phyloP scores from a whole-genome alignment of 176 grass and related monocot genomes.

The Ensete ventricosum region DNA sequence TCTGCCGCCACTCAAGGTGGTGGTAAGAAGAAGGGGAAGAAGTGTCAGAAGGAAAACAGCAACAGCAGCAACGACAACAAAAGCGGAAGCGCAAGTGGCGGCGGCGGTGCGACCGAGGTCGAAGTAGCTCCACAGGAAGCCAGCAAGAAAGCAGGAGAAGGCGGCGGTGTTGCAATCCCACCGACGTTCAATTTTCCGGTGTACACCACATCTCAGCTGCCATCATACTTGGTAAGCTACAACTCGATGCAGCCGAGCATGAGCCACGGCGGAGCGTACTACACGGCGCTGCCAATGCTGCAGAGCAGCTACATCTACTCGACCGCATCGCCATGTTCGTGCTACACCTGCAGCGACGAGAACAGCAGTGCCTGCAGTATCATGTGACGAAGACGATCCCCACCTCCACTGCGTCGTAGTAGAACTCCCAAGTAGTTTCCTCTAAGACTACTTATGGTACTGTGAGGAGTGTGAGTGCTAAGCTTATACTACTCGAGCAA shows the following conservation, averaged over 20 bases:
- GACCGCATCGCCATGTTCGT: conserved; percentile 49
- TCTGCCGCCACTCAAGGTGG: conserved; percentile 25
- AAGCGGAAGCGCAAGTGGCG: conserved; percentile 15
- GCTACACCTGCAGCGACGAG: conserved; percentile 95
- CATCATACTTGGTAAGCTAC: conserved; percentile 67
- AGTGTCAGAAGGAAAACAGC: conserved; percentile 28
- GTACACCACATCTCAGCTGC: conserved; percentile 27
- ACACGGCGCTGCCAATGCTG: conserved; percentile 30
- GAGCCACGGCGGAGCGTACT: conserved; percentile 35
- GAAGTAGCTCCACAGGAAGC: background rate
- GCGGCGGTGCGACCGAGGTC: background rate
- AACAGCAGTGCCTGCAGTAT: conserved; percentile 76
- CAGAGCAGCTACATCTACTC: conserved; percentile 52
- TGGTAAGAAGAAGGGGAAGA: conserved; percentile 54
- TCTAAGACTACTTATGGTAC: too few species aligned
- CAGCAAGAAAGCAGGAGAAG: conserved; percentile 13
- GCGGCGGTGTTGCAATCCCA: background rate
- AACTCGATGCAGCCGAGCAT: conserved; percentile 48
- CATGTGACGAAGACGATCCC: conserved; percentile 38
- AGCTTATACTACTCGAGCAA: too few species aligned
- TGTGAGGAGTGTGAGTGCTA: too few species aligned
- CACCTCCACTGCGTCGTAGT: too few species aligned
- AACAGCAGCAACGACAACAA: conserved; percentile 10
- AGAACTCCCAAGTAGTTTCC: too few species aligned
- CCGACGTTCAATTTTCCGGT: conserved; percentile 25